Conservation (phyloP, 257 asterid genomes). For the Fraxinus quadrangulata region DNA sequence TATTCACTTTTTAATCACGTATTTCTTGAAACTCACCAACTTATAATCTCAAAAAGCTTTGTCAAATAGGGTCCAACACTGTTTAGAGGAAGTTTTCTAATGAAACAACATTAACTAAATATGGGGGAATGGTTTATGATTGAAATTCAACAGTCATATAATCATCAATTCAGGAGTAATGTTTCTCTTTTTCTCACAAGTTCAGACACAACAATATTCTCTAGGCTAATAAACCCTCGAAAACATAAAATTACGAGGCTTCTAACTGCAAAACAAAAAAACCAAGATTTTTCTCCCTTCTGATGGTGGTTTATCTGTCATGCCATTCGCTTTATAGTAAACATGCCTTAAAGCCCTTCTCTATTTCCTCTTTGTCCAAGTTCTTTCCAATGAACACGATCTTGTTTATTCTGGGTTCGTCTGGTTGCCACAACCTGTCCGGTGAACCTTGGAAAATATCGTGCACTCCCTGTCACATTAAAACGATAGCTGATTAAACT, state of each 20-base stretch:
- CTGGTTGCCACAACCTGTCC: constrained; percentile 73
- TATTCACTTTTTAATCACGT: no score
- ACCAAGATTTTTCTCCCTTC: not conserved
- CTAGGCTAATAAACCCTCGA: not conserved
- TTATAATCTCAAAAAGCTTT: no score
- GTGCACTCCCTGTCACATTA: constrained; percentile 73
- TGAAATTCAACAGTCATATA: no score
- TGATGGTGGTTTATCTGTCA: not conserved
- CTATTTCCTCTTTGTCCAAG: constrained; percentile 66
- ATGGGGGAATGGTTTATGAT: no score
- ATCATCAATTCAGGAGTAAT: not conserved
- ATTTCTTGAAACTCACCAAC: no score
- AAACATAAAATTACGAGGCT: not conserved
- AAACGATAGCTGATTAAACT: not conserved
- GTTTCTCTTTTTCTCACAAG: not conserved
- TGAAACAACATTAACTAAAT: no score
- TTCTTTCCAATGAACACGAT: constrained; percentile 97
- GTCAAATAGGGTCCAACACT: no score
- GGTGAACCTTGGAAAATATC: constrained; percentile 99
- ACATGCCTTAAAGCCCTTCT: constrained; percentile 86
- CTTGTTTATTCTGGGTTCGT: constrained; percentile 83
- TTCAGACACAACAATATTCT: not conserved
- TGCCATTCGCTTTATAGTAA: constrained; percentile 34
- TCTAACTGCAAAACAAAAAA: not conserved
- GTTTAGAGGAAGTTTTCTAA: no score